A percentile compares a stretch with the other conserved stretches of the same genome.
Evolutionary conservation across 768 basidiomycete species (phyloP).

Genomic region (Tulasnella sp.): DNA sequence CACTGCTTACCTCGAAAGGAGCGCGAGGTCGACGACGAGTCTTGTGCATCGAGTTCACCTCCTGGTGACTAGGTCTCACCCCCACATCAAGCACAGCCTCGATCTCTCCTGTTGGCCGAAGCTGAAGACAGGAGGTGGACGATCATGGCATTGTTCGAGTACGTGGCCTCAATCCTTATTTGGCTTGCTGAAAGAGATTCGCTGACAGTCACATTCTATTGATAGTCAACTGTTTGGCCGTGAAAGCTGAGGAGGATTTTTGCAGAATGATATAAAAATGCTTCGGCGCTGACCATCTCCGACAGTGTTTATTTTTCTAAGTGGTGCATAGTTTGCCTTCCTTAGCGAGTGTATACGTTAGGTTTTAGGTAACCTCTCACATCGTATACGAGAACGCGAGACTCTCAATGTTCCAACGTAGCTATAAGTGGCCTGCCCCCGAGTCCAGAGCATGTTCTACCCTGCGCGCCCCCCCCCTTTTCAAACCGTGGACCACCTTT

Average conservation of each 20-base stretch:
- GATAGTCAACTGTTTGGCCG: constrained; percentile 21
- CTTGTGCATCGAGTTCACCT: background rate
- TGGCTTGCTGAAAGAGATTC: background rate
- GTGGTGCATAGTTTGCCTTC: too few species aligned
- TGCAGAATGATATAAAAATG: too few species aligned
- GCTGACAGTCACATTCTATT: background rate
- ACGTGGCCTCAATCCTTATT: constrained; percentile 30
- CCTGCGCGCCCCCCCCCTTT: too few species aligned
- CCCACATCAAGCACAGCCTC: constrained; percentile 69
- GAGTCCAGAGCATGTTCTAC: too few species aligned
- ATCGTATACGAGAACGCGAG: too few species aligned
- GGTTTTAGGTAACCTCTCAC: too few species aligned
- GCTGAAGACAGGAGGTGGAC: constrained; percentile 98
- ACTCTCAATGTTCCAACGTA: too few species aligned
- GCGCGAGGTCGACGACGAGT: background rate
- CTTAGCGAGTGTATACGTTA: too few species aligned
- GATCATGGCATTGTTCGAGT: constrained; percentile 89
- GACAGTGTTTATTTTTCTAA: too few species aligned
- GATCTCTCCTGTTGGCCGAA: constrained; percentile 87
- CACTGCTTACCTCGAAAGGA: constrained; percentile 77
- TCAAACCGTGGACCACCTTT: too few species aligned
- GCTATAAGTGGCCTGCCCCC: too few species aligned
- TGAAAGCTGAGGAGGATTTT: constrained; percentile 18
- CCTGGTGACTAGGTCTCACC: background rate
- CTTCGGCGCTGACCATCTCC: too few species aligned